Conservation (phyloP, 2,329 filamentous ascomycete genomes). For the Diaporthe vexans region DNA sequence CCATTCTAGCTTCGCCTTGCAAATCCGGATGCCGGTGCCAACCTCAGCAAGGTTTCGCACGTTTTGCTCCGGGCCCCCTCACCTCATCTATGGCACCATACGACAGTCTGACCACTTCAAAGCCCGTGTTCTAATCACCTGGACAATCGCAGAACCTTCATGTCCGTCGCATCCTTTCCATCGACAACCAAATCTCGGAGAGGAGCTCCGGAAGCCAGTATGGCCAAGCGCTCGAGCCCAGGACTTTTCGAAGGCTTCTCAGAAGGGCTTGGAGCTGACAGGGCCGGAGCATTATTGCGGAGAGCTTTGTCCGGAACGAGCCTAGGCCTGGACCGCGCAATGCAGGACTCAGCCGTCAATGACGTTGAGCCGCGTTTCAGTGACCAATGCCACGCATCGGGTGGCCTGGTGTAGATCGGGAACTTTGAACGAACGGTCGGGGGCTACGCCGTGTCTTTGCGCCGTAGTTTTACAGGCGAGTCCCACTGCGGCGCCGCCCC, state of each 20-base stretch:
- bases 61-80: neutral
- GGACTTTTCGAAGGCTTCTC: neutral
- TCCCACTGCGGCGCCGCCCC: conserved; percentile 15
- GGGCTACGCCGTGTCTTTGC: conserved; percentile 6
- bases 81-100: neutral
- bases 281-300: conserved; percentile 32
- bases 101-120: neutral
- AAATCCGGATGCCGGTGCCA: neutral
- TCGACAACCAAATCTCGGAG: neutral
- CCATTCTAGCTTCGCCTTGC: no score
- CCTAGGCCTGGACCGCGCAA: conserved; percentile 3
- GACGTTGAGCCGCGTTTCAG: conserved; percentile 41
- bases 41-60: neutral
- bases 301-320: conserved; percentile 15
- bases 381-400: conserved; percentile 36
- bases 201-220: neutral
- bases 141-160: neutral
- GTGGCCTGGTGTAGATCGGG: conserved; percentile 38
- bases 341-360: conserved; percentile 33
- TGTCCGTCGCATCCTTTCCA: neutral
- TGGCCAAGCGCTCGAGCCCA: neutral
- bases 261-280: conserved; percentile 23
- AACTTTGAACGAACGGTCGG: neutral
- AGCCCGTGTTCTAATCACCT: neutral
- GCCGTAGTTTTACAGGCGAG: neutral